phyloP scores from a whole-genome alignment of 2,329 filamentous ascomycete genomes.

The Sclerotinia borealis region DNA sequence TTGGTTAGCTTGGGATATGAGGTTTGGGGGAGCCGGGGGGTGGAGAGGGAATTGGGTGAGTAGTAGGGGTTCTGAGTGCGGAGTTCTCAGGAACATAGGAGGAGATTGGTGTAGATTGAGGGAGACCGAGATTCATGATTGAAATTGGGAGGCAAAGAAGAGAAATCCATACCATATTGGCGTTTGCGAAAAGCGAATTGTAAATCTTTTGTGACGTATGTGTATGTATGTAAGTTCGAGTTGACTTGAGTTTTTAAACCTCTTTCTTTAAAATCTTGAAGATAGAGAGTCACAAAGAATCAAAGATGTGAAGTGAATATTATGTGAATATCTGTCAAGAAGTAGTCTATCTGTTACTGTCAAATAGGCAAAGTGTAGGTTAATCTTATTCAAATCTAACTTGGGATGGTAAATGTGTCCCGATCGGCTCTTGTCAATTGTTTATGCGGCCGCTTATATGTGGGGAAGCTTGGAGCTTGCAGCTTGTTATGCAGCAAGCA shows the following conservation, averaged over 20 bases:
- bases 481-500: neutral
- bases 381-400: neutral
- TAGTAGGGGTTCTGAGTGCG: neutral
- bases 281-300: neutral
- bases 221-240: neutral
- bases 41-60: neutral
- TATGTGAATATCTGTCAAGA: slow-evolving; percentile 6
- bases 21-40: neutral
- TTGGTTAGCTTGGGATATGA: neutral
- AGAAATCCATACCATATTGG: neutral
- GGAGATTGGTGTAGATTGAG: too few relatives aligned
- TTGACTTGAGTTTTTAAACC: neutral
- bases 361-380: neutral
- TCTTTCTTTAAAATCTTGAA: neutral
- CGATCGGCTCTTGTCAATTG: neutral
- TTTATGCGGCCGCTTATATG: neutral
- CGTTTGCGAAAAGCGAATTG: neutral
- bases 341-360: neutral
- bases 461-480: neutral
- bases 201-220: too few relatives aligned
- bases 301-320: neutral
- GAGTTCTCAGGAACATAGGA: neutral
- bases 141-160: neutral
- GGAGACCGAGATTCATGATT: neutral
- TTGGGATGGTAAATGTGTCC: slow-evolving; percentile 4